phyloP scores from a whole-genome alignment of 768 basidiomycete species.

The Boletus insuetus region DNA sequence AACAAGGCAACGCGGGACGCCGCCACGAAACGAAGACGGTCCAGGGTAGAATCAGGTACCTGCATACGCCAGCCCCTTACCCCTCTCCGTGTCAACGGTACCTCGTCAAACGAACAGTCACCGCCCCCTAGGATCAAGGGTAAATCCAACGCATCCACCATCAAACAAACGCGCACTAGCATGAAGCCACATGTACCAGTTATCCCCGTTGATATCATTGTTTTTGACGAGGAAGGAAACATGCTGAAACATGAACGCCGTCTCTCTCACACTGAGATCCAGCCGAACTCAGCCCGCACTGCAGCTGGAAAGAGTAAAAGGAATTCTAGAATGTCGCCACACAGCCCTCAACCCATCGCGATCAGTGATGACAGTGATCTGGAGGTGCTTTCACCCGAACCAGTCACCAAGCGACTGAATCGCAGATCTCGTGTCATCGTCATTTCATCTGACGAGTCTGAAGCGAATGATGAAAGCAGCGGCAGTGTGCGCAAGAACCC shows the following conservation, averaged over 20 bases:
- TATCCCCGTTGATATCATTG: constrained; percentile 64
- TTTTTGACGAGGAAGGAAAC: constrained; percentile 59
- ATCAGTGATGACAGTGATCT: constrained; percentile 30
- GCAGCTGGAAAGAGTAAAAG: constrained; percentile 10
- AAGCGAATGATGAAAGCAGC: constrained; percentile 25
- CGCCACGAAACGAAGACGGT: constrained; percentile 13
- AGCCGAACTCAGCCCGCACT: constrained; percentile 30
- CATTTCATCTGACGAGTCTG: constrained; percentile 51
- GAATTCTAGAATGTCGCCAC: neutral
- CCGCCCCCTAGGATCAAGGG: constrained; percentile 19
- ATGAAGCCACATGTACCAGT: constrained; percentile 45
- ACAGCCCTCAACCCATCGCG: constrained; percentile 14
- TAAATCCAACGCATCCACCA: constrained; percentile 20
- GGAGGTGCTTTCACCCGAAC: constrained; percentile 24
- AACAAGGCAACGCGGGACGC: constrained; percentile 10
- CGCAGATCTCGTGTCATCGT: constrained; percentile 25
- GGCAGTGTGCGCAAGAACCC: constrained; percentile 1
- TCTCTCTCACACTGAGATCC: constrained; percentile 46
- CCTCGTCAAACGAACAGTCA: constrained; percentile 37
- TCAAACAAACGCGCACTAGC: constrained; percentile 21
- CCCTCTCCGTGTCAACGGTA: constrained; percentile 36
- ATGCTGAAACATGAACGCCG: constrained; percentile 61
- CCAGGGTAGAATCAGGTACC: constrained; percentile 16
- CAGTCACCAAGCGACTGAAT: constrained; percentile 9
- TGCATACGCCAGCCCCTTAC: constrained; percentile 40